These are phyloP conservation scores for Hypsizygus ulmarius DNA, from an alignment of 1,284 basidiomycete genomes.

Conservation along the genomic window DNA sequence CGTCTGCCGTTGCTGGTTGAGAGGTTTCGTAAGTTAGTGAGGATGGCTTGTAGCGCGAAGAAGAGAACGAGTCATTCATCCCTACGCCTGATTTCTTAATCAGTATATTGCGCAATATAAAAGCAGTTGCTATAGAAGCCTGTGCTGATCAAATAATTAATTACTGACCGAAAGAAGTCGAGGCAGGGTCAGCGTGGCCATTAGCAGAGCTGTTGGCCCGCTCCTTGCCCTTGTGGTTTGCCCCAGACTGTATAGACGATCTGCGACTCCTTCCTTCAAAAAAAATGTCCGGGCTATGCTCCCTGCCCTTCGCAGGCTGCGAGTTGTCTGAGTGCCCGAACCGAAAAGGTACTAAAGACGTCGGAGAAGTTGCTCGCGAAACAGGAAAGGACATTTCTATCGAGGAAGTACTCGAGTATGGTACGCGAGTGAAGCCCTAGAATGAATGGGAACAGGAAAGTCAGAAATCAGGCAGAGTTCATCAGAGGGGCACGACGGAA, in stretches of 20 bases:
- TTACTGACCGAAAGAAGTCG: slow-evolving; percentile 23
- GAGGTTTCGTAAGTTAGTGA: slow-evolving; percentile 17
- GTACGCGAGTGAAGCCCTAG: slow-evolving; percentile 13
- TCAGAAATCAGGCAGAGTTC: slow-evolving; percentile 17
- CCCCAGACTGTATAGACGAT: slow-evolving; percentile 21
- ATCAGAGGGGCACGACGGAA: slow-evolving; percentile 18
- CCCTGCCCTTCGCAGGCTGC: slow-evolving; percentile 12
- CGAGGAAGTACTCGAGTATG: slow-evolving; percentile 11
- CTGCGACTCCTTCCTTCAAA: slow-evolving; percentile 13
- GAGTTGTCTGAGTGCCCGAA: slow-evolving; percentile 20
- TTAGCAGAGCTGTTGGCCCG: slow-evolving; percentile 18
- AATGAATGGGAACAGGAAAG: slow-evolving; percentile 10
- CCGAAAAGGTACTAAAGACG: slow-evolving; percentile 24
- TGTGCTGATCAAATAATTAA: slow-evolving; percentile 9
- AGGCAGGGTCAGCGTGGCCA: slow-evolving; percentile 15
- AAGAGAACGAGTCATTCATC: slow-evolving; percentile 19
- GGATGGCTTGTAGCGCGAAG: slow-evolving; percentile 21
- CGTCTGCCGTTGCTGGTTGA: slow-evolving; percentile 27
- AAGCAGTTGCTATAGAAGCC: background rate
- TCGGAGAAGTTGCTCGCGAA: slow-evolving; percentile 20
- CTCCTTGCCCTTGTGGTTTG: slow-evolving; percentile 32
- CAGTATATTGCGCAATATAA: background rate
- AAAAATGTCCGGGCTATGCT: slow-evolving; percentile 10
- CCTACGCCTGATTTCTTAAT: slow-evolving; percentile 11
- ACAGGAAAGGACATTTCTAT: slow-evolving; percentile 16